Conservation (phyloP, 176 grass and related monocot species). For the Avena atlantica region DNA sequence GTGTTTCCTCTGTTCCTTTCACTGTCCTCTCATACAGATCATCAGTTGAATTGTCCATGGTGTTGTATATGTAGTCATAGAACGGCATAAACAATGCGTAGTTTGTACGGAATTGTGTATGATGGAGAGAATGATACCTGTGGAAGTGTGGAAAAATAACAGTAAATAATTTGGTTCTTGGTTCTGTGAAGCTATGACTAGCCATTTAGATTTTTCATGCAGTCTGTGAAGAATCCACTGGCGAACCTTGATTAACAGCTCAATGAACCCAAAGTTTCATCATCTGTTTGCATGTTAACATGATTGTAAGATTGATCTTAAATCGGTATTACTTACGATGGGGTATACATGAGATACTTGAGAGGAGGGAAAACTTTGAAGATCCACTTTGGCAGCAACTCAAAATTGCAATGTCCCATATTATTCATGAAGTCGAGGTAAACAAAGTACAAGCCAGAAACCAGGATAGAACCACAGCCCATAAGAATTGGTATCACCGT, state of each 20-base stretch:
- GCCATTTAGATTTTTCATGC: not conserved
- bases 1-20: too few species aligned
- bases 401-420: slow-evolving; percentile 95
- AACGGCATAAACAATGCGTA: slow-evolving; percentile 95
- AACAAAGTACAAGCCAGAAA: slow-evolving; percentile 30
- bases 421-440: slow-evolving; percentile 99
- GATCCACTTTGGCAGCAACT: slow-evolving; percentile 81
- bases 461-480: slow-evolving; percentile 44
- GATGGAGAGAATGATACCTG: slow-evolving; percentile 94
- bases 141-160: not conserved
- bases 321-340: slow-evolving; percentile 75
- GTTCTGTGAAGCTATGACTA: slow-evolving; percentile 24
- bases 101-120: slow-evolving; percentile 86
- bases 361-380: slow-evolving; percentile 77
- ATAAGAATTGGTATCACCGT: slow-evolving; percentile 41
- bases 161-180: not conserved
- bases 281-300: not conserved
- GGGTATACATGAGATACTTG: slow-evolving; percentile 96
- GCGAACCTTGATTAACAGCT: not conserved
- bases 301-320: slow-evolving; percentile 29
- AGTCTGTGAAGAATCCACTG: slow-evolving; percentile 16
- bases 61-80: slow-evolving; percentile 79
- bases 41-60: not conserved
- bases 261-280: not conserved
- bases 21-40: slow-evolving; percentile 60